phyloP scores from a whole-genome alignment of 805 yeast species.

The Sugiyamaella boreocaroliniensis region DNA sequence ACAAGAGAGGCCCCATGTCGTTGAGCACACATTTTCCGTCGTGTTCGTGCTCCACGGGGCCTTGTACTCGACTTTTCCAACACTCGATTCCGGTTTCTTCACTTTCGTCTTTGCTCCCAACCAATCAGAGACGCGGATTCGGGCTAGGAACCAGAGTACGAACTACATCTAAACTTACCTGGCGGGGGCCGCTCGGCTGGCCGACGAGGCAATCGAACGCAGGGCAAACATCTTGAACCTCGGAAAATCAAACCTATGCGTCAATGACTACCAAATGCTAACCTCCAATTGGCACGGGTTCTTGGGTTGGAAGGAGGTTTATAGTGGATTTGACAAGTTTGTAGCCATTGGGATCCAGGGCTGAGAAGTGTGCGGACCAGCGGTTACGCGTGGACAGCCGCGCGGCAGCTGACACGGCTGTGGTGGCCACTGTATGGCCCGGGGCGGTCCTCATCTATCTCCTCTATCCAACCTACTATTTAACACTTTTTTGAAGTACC shows the following conservation, averaged over 20 bases:
- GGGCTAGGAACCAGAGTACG: background rate
- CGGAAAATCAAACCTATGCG: background rate
- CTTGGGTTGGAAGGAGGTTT: background rate
- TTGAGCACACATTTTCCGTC: too few species aligned
- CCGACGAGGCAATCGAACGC: conserved; percentile 25
- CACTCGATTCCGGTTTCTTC: background rate
- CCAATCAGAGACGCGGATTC: conserved; percentile 1
- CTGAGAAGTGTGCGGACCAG: background rate
- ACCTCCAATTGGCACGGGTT: background rate
- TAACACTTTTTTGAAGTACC: background rate
- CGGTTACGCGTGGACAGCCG: background rate
- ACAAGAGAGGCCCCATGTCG: background rate
- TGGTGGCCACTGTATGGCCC: background rate
- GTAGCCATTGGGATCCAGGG: background rate
- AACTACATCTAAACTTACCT: conserved; percentile 18
- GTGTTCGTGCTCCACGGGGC: background rate
- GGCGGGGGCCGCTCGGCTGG: conserved; percentile 21
- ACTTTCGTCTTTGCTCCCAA: conserved; percentile 3
- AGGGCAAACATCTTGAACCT: conserved; percentile 23
- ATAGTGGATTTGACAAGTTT: background rate
- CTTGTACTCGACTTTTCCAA: background rate
- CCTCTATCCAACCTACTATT: background rate
- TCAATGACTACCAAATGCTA: background rate
- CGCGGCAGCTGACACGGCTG: background rate
- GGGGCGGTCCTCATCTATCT: background rate